Conservation (phyloP, 768 basidiomycete genomes). For the Mycena galericulata region DNA sequence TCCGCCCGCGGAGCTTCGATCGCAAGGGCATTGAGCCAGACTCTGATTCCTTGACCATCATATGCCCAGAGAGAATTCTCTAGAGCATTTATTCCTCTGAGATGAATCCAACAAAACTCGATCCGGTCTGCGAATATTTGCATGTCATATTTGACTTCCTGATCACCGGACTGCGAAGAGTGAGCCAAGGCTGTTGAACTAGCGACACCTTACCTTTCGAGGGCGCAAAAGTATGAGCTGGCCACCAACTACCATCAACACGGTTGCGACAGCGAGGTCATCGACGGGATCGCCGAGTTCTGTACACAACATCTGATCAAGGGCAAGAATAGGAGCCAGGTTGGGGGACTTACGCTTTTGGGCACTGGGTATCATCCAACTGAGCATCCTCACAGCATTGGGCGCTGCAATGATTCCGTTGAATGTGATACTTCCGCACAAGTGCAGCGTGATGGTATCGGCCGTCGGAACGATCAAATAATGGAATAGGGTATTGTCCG, state of each 20-base stretch:
- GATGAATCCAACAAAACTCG: slow-evolving; percentile 99
- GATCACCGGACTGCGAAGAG: slow-evolving; percentile 71
- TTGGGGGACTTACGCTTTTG: slow-evolving; percentile 82
- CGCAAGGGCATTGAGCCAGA: slow-evolving; percentile 96
- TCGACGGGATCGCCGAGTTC: slow-evolving; percentile 95
- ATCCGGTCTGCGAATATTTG: slow-evolving; percentile 97
- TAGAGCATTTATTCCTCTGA: slow-evolving; percentile 90
- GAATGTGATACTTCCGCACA: slow-evolving; percentile 96
- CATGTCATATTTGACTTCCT: slow-evolving; percentile 97
- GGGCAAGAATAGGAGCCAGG: background rate
- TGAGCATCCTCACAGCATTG: slow-evolving; percentile 86
- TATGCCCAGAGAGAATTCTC: slow-evolving; percentile 99
- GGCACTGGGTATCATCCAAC: slow-evolving; percentile 95
- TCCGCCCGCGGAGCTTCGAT: slow-evolving; percentile 73
- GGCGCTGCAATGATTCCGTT: slow-evolving; percentile 89
- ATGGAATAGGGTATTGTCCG: slow-evolving; percentile 93
- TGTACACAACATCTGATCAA: slow-evolving; percentile 46
- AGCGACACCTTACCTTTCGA: slow-evolving; percentile 67
- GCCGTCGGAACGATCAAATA: slow-evolving; percentile 89
- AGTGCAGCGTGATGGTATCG: slow-evolving; percentile 85
- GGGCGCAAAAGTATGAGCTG: slow-evolving; percentile 91
- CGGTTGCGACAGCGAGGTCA: slow-evolving; percentile 93
- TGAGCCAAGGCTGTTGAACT: background rate
- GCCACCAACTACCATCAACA: slow-evolving; percentile 95
- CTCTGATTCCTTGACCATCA: slow-evolving; percentile 88